Conservation (phyloP, 2,329 filamentous ascomycete genomes). For the Colletotrichum chrysophilum region DNA sequence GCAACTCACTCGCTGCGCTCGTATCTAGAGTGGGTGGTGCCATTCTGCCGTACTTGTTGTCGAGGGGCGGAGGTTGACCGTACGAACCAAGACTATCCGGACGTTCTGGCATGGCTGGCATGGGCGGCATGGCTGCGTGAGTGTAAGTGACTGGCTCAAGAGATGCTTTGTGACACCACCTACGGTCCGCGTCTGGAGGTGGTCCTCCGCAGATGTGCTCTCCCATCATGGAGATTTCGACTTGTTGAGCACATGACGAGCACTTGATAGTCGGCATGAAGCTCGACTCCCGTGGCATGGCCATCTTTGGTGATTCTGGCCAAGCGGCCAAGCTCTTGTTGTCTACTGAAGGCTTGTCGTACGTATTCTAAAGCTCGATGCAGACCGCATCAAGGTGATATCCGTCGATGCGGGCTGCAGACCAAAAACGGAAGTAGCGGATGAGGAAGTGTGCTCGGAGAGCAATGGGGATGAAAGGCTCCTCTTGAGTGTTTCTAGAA, state of each 20-base stretch:
- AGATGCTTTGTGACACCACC: slow-evolving; percentile 1
- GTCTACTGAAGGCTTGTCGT: not conserved
- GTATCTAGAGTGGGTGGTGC: slow-evolving; percentile 56
- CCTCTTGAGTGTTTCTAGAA: slow-evolving; percentile 20
- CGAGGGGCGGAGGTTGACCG: slow-evolving; percentile 28
- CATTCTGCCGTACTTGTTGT: slow-evolving; percentile 42
- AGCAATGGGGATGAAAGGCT: not conserved
- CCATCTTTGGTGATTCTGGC: slow-evolving; percentile 44
- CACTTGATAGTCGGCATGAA: slow-evolving; percentile 88
- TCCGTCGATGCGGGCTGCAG: not conserved
- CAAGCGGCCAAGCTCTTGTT: not conserved
- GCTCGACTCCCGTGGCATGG: slow-evolving; percentile 64
- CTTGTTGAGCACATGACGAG: slow-evolving; percentile 77
- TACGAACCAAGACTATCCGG: slow-evolving; percentile 32
- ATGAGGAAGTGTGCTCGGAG: not conserved
- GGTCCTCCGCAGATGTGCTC: slow-evolving; percentile 74
- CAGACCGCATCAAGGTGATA: slow-evolving; percentile 9
- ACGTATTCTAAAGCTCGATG: not conserved
- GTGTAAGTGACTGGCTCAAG: slow-evolving; percentile 18
- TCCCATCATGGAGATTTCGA: slow-evolving; percentile 85
- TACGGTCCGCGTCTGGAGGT: slow-evolving; percentile 50
- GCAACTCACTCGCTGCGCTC: slow-evolving; percentile 54
- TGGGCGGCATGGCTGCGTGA: slow-evolving; percentile 41
- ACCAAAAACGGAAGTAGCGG: not conserved
- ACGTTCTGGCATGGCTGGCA: slow-evolving; percentile 35